Percentiles rank a stretch among this genome's conserved stretches.
phyloP scores from a whole-genome alignment of 176 grass and related monocot genomes.

The Canna indica region DNA sequence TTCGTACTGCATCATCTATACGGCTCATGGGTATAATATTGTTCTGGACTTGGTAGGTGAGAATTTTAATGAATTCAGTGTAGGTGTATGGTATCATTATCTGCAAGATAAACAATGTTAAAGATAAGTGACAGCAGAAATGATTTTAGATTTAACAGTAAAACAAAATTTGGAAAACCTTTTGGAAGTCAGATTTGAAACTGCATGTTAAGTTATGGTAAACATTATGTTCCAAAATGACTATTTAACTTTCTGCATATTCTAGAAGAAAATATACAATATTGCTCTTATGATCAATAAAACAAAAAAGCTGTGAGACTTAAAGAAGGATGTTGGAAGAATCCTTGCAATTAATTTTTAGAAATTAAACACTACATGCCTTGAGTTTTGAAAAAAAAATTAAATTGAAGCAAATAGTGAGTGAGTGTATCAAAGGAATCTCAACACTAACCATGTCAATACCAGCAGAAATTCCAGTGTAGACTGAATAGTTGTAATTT shows the following conservation, averaged over 20 bases:
- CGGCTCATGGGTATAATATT: conserved; percentile 5
- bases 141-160: background rate
- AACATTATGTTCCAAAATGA: too few relatives aligned
- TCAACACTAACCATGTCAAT: conserved; percentile 2
- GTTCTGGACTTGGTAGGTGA: background rate
- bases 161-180: too few relatives aligned
- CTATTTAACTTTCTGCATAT: too few relatives aligned
- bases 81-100: background rate
- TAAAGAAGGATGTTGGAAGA: background rate
- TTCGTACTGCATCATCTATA: background rate
- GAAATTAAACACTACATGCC: too few relatives aligned
- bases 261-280: background rate
- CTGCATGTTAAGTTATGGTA: too few relatives aligned
- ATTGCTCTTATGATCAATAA: background rate
- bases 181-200: too few relatives aligned
- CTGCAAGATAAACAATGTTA: background rate
- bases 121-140: background rate
- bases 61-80: background rate
- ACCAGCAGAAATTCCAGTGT: background rate
- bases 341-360: too few relatives aligned
- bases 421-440: too few relatives aligned
- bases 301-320: too few relatives aligned
- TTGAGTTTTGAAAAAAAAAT: too few relatives aligned
- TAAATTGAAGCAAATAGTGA: too few relatives aligned
- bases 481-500: conserved; percentile 6